These are phyloP conservation scores for Naganishia sp. DNA, from an alignment of 1,284 basidiomycete genomes.

Conservation along the genomic window DNA sequence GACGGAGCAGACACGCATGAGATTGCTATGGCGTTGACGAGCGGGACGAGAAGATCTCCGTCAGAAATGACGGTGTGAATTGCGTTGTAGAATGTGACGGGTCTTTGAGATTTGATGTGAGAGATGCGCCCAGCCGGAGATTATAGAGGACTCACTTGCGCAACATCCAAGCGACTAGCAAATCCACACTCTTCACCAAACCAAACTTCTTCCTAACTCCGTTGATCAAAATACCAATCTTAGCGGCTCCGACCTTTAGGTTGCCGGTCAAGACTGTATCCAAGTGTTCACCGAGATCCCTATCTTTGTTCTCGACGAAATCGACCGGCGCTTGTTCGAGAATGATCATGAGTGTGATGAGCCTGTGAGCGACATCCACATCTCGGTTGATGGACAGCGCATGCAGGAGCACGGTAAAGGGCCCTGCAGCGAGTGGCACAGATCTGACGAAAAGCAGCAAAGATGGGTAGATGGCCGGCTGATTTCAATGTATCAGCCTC, in stretches of 20 bases:
- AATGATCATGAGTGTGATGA: constrained; percentile 50
- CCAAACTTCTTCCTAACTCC: constrained; percentile 49
- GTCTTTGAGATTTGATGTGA: neutral
- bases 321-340: constrained; percentile 45
- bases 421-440: constrained; percentile 46
- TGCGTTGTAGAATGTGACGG: constrained; percentile 35
- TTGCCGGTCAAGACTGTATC: constrained; percentile 35
- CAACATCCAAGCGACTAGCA: constrained; percentile 26
- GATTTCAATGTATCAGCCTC: neutral
- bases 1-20: constrained; percentile 37
- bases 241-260: constrained; percentile 38
- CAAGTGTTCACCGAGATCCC: constrained; percentile 34
- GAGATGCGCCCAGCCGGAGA: neutral
- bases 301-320: constrained; percentile 40
- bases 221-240: constrained; percentile 37
- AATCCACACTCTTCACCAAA: constrained; percentile 37
- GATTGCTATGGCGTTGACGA: constrained; percentile 39
- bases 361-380: constrained; percentile 48
- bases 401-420: constrained; percentile 45
- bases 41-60: constrained; percentile 37
- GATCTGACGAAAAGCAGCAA: constrained; percentile 50
- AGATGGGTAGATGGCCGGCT: constrained; percentile 52
- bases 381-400: constrained; percentile 45
- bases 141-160: constrained; percentile 12
- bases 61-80: constrained; percentile 39